Conservation (phyloP, 2,329 filamentous ascomycete species). For the Ophiostoma perfectum region DNA sequence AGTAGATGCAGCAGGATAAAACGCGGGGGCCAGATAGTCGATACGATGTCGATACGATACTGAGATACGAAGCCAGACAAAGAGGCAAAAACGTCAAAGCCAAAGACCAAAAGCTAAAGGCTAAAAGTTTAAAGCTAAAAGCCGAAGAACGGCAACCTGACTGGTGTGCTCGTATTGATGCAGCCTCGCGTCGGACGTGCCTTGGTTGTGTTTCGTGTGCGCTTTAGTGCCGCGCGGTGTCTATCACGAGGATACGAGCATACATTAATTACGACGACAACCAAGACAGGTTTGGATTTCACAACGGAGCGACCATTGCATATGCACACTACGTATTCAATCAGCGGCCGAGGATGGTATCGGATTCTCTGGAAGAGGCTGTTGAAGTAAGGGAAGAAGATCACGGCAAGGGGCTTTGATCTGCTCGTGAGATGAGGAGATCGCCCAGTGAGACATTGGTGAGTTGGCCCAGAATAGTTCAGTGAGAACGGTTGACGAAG, state of each 20-base stretch:
- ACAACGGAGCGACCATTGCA: not conserved
- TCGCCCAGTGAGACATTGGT: not conserved
- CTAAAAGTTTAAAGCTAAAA: not conserved
- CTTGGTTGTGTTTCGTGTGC: not conserved
- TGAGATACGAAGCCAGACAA: not conserved
- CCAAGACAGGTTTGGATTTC: not conserved
- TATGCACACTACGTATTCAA: not conserved
- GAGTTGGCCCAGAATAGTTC: no score
- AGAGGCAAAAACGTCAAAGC: no score
- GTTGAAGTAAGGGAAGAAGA: not conserved
- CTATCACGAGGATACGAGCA: not conserved
- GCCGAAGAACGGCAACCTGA: no score
- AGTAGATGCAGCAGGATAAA: not conserved
- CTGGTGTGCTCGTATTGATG: not conserved
- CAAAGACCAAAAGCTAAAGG: not conserved
- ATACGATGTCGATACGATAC: slow-evolving; percentile 2
- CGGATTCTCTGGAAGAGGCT: not conserved
- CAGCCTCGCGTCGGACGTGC: not conserved
- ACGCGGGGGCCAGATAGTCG: slow-evolving; percentile 9
- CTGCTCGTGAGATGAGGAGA: not conserved
- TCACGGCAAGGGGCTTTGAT: not conserved
- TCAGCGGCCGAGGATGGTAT: not conserved
- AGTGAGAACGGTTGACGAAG: no score
- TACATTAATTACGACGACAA: not conserved
- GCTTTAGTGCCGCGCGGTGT: not conserved